phyloP scores from a whole-genome alignment of 805 yeast genomes.

The Lachancea quebecensis region DNA sequence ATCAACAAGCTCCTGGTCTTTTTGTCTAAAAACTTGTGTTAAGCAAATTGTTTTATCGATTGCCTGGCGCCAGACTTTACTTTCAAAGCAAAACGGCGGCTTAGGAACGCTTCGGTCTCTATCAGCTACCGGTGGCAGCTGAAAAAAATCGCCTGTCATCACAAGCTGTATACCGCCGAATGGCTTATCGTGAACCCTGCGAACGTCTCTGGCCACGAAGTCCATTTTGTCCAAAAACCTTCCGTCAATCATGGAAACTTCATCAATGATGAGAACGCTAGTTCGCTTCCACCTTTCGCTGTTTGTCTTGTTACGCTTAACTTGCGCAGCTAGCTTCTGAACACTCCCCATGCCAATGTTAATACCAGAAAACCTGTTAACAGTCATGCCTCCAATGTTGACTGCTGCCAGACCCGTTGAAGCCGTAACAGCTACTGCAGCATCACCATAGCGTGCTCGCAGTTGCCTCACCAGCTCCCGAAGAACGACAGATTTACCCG shows the following conservation, averaged over 20 bases:
- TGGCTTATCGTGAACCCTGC: conserved; percentile 43
- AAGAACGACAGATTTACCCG: conserved; percentile 73
- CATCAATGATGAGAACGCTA: conserved; percentile 78
- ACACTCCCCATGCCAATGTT: conserved; percentile 64
- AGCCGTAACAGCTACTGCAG: conserved; percentile 79
- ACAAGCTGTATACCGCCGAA: conserved; percentile 94
- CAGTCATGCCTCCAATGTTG: conserved; percentile 84
- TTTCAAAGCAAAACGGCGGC: conserved; percentile 65
- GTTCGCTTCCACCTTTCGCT: conserved; percentile 57
- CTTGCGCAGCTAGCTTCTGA: conserved; percentile 39
- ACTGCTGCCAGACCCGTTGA: conserved; percentile 96
- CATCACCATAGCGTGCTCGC: conserved; percentile 35
- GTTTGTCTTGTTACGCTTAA: conserved; percentile 40
- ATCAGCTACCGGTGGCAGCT: conserved; percentile 80
- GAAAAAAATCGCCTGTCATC: conserved; percentile 93
- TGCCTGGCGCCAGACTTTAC: conserved; percentile 58
- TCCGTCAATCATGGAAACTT: conserved; percentile 91
- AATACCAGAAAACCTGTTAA: conserved; percentile 79
- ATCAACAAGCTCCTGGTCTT: conserved; percentile 67
- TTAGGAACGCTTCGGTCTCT: conserved; percentile 29
- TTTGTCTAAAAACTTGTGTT: conserved; percentile 73
- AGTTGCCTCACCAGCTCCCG: conserved; percentile 55
- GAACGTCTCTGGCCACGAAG: conserved; percentile 52
- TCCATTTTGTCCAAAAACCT: conserved; percentile 68
- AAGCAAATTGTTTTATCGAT: conserved; percentile 63